Evolutionary conservation across 495 filamentous ascomycete genomes (phyloP).

Genomic region (Penicillium flavigenum): DNA sequence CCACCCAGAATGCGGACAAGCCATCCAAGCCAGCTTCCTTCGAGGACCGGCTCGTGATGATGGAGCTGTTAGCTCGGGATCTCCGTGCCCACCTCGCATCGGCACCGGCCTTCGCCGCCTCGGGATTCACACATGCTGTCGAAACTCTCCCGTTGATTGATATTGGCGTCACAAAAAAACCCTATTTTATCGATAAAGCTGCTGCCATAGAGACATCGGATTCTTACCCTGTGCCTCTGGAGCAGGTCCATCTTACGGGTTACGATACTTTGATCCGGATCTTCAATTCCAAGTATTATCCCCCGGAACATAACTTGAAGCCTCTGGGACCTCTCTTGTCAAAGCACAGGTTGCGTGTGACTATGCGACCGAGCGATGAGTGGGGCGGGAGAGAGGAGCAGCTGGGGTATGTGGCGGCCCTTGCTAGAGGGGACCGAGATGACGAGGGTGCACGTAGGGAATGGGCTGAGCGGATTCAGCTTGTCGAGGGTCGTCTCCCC

Average conservation of each 20-base stretch:
- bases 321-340: conserved; percentile 68
- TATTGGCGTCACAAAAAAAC: conserved; percentile 75
- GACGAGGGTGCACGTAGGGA: conserved; percentile 56
- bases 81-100: conserved; percentile 41
- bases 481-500: conserved; percentile 61
- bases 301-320: conserved; percentile 50
- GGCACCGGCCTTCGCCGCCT: conserved; percentile 4
- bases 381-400: conserved; percentile 66
- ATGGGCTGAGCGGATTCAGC: conserved; percentile 70
- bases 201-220: conserved; percentile 58
- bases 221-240: conserved; percentile 45
- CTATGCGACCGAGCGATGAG: conserved; percentile 62
- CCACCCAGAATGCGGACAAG: conserved; percentile 93
- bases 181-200: conserved; percentile 85
- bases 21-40: conserved; percentile 78
- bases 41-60: conserved; percentile 80
- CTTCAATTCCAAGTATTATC: conserved; percentile 83
- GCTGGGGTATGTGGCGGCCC: conserved; percentile 51
- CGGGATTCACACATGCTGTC: conserved; percentile 8
- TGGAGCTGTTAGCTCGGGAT: conserved; percentile 75
- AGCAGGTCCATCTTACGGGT: conserved; percentile 79
- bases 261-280: conserved; percentile 87
- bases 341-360: conserved; percentile 68
- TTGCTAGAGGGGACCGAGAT: conserved; percentile 53
- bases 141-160: conserved; percentile 55